Percentiles rank a stretch among this genome's conserved stretches.
Evolutionary conservation across 2,329 filamentous ascomycete species (phyloP).

Genomic region (Claviceps pazoutovae): DNA sequence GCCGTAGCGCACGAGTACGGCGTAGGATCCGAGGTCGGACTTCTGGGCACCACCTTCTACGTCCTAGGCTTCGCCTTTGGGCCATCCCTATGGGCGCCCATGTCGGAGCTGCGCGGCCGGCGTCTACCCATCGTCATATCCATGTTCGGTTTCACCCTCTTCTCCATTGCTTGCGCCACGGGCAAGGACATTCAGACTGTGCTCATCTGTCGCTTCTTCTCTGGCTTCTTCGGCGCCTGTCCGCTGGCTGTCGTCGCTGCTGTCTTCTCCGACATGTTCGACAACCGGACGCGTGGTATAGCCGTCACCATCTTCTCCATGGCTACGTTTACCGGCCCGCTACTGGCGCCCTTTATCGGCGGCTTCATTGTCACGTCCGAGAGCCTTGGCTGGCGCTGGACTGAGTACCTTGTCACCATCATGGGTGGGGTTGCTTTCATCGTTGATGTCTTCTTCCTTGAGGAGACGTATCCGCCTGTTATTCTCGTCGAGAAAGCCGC

Average conservation of each 20-base stretch:
- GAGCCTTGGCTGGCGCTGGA: slow-evolving; percentile 60
- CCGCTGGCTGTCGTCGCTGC: slow-evolving; percentile 56
- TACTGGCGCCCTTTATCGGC: slow-evolving; percentile 55
- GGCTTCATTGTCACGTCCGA: slow-evolving; percentile 49
- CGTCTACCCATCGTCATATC: slow-evolving; percentile 44
- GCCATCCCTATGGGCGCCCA: slow-evolving; percentile 57
- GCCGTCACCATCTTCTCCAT: slow-evolving; percentile 30
- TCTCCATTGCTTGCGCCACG: slow-evolving; percentile 50
- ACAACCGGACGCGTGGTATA: slow-evolving; percentile 45
- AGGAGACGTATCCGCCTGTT: slow-evolving; percentile 57
- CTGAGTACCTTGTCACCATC: slow-evolving; percentile 47
- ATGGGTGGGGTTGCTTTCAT: slow-evolving; percentile 48
- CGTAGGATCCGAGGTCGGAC: slow-evolving; percentile 47
- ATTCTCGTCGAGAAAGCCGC: slow-evolving; percentile 48
- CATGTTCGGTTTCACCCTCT: slow-evolving; percentile 57
- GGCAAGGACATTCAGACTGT: slow-evolving; percentile 56
- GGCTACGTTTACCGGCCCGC: slow-evolving; percentile 49
- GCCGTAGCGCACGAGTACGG: slow-evolving; percentile 42
- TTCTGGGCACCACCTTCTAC: slow-evolving; percentile 54
- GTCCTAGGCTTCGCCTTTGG: slow-evolving; percentile 61
- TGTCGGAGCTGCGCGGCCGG: slow-evolving; percentile 59
- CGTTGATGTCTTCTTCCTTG: slow-evolving; percentile 47
- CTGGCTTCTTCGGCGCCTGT: slow-evolving; percentile 57
- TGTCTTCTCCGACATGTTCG: slow-evolving; percentile 60
- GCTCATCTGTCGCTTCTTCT: slow-evolving; percentile 59